Evolutionary conservation across 768 basidiomycete species (phyloP), one percentile per base, ranked within the genome.

Genomic region (Boletus sensibilis): DNA sequence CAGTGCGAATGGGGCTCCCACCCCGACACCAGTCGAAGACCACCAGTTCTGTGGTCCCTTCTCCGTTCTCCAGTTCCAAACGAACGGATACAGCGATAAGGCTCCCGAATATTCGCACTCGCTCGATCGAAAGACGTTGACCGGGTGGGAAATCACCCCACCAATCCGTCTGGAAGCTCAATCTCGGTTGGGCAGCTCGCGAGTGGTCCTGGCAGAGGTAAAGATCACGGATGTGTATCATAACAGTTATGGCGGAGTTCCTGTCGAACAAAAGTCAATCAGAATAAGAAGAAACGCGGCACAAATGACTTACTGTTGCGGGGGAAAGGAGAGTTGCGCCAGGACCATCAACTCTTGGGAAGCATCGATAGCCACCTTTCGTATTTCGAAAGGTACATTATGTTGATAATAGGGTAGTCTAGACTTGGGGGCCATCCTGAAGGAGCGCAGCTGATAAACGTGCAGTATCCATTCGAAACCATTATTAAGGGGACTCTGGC

Each of bases 191-290:
- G 38, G 59, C 41, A 29, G 82, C 78, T 48, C 68, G 72, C 31
- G 78, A 73, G 62, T 86, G 84, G 62, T 82, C 81, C 53, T 76
- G 79, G 55, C 82, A 82, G n/a, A 74, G 74, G 74, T 79, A 80
- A 49, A 85, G 67, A 64, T 84, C 75, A 56, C 82, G 79, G 55
- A 86, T 75, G 58, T 82, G 81, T 59, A 86, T 42, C 18, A 59
- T 53, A 58, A 64, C 59, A 16, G 51, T 55, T 50, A 68, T 68
- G 16, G 68, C 63, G 4, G 61, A 61, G 50, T 64, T 66, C 43
- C 70, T 72, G 59, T n/a, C 37, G 27, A 50, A 39, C 29, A 44
- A 53, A 33, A 13, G 25, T 51, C 33, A 20, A 31, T 57, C 48
- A 27, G 13, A 37, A 37, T 2, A 8, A 43, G 34, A 40, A 50